Conservation (phyloP, 371 early-diverging fungal genomes). For the Dentiscutata heterogama region DNA sequence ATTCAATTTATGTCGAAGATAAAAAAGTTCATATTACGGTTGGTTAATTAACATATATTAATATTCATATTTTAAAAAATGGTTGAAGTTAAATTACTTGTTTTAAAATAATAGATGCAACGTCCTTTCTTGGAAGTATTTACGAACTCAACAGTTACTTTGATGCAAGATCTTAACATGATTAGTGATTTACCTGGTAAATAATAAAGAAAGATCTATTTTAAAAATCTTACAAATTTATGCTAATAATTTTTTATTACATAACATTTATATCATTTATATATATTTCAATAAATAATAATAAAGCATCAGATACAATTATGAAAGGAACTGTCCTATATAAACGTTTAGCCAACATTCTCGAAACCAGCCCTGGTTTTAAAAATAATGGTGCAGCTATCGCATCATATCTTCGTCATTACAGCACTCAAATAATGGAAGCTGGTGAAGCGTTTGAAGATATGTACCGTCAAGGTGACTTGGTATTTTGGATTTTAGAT, state of each 20-base stretch:
- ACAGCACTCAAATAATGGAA: conserved; percentile 3
- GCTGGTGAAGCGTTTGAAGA: conserved; percentile 18
- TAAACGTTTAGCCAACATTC: conserved; percentile 17
- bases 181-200: conserved; percentile 24
- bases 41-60: not conserved
- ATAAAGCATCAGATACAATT: not conserved
- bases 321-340: conserved; percentile 11
- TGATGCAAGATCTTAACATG: not conserved
- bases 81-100: not conserved
- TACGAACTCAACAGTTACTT: not conserved
- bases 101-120: not conserved
- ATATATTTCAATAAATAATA: not conserved
- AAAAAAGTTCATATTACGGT: not conserved
- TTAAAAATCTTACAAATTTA: not conserved
- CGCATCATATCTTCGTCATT: not conserved
- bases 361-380: conserved; percentile 27
- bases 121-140: not conserved
- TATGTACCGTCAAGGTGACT: conserved; percentile 15
- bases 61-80: not conserved
- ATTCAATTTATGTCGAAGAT: not conserved
- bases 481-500: conserved; percentile 6
- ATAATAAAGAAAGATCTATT: not conserved
- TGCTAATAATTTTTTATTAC: not conserved
- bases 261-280: no score
- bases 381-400: not conserved